A percentile compares a stretch with the other conserved stretches of the same genome.
Conservation (phyloP, 345 rosid genomes). For the Lepidium aucheri region DNA sequence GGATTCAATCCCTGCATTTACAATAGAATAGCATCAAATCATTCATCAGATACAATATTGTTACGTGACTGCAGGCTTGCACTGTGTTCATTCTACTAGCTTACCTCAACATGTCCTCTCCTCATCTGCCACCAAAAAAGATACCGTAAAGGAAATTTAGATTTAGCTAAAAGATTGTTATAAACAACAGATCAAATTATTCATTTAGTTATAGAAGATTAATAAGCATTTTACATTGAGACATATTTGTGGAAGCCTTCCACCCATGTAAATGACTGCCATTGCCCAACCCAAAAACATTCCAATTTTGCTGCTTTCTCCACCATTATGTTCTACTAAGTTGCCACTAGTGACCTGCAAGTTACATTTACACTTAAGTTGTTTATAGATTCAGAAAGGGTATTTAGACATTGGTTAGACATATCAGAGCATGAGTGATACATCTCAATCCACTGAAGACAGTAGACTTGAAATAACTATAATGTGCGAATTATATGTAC, state of each 20-base stretch:
- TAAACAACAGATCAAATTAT: background rate
- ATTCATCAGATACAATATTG: background rate
- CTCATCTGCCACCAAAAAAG: conserved; percentile 42
- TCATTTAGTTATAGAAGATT: background rate
- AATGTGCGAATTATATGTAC: conserved; percentile 27
- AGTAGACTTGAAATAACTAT: background rate
- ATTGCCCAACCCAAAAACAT: conserved; percentile 72
- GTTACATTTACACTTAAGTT: background rate
- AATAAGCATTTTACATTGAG: conserved; percentile 43
- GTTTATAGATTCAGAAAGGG: background rate
- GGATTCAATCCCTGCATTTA: conserved; percentile 72
- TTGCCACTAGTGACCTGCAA: conserved; percentile 38
- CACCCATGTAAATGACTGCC: conserved; percentile 90
- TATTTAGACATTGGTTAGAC: background rate
- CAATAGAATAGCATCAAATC: background rate
- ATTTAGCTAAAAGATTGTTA: background rate
- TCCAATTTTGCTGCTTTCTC: conserved; percentile 38
- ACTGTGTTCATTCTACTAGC: background rate
- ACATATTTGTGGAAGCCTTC: conserved; percentile 81
- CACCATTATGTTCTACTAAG: conserved; percentile 23
- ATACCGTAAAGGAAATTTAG: background rate
- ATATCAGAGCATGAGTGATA: background rate
- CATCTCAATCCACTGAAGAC: background rate
- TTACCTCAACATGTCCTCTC: conserved; percentile 79
- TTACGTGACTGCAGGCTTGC: background rate